A percentile compares a stretch with the other conserved stretches of the same genome.
These are phyloP conservation scores for Phytophthora nicotianae DNA, from an alignment of 352 stramenopile genomes.

Conservation along the genomic window DNA sequence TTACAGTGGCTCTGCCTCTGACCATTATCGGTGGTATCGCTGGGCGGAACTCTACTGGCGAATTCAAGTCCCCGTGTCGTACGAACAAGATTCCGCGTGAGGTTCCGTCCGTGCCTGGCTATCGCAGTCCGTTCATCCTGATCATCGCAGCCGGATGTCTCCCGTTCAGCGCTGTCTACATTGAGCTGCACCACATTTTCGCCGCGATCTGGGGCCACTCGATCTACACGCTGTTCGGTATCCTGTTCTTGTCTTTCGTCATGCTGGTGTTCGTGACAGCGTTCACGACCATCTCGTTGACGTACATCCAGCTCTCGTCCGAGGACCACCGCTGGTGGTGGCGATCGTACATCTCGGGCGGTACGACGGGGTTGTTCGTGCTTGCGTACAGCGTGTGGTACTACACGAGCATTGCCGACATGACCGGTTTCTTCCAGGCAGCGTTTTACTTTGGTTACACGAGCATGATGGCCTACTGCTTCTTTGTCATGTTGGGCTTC, in stretches of 20 bases:
- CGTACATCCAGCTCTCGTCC: constrained; percentile 97
- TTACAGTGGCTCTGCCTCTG: constrained; percentile 93
- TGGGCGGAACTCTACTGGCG: constrained; percentile 91
- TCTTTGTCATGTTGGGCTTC: constrained; percentile 98
- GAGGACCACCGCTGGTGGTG: constrained; percentile 99
- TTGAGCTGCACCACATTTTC: constrained; percentile 99
- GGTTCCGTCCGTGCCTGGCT: constrained; percentile 92
- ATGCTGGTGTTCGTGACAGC: constrained; percentile 96
- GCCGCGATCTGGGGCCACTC: constrained; percentile 97
- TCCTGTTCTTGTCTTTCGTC: constrained; percentile 95
- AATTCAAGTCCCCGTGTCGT: constrained; percentile 94
- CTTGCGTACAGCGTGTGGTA: constrained; percentile 97
- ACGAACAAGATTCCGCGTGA: constrained; percentile 96
- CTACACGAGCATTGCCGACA: constrained; percentile 94
- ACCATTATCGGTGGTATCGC: constrained; percentile 94
- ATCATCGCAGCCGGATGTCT: constrained; percentile 95
- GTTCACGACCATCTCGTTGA: constrained; percentile 97
- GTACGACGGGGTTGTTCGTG: constrained; percentile 95
- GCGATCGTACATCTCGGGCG: constrained; percentile 94
- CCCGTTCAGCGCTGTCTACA: constrained; percentile 98
- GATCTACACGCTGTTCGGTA: constrained; percentile 99
- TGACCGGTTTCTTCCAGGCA: constrained; percentile 95
- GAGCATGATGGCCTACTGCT: constrained; percentile 95
- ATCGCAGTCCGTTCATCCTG: constrained; percentile 83
- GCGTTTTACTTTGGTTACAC: constrained; percentile 99